These are phyloP conservation scores for Aquilaria malaccensis DNA, from an alignment of 345 rosid genomes.

Conservation along the genomic window DNA sequence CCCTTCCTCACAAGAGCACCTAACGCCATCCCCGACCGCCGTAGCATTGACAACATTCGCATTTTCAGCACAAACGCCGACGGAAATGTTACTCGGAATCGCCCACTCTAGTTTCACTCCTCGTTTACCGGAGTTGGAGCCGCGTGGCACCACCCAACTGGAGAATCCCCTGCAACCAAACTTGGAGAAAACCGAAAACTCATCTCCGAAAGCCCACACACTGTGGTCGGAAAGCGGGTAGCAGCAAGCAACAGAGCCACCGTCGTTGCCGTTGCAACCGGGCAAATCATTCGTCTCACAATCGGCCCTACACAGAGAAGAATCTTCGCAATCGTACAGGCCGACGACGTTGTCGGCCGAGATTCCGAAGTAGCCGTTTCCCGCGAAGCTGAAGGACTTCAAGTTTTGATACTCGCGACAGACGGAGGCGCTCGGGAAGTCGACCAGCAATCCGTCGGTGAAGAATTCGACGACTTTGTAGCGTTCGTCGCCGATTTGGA, in stretches of 20 bases:
- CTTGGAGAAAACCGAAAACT: constrained; percentile 56
- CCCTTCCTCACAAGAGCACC: constrained; percentile 69
- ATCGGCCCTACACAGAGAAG: constrained; percentile 60
- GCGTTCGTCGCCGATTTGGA: constrained; percentile 35
- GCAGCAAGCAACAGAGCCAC: constrained; percentile 61
- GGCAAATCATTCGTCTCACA: constrained; percentile 63
- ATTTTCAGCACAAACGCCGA: constrained; percentile 32
- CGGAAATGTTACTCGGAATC: constrained; percentile 45
- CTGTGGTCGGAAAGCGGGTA: constrained; percentile 76
- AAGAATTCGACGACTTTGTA: constrained; percentile 58
- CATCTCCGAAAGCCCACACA: constrained; percentile 52
- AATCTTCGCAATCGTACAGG: constrained; percentile 79
- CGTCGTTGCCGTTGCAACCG: constrained; percentile 42
- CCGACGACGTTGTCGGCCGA: constrained; percentile 68
- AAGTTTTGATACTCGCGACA: constrained; percentile 67
- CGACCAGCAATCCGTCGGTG: constrained; percentile 63
- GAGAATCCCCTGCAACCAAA: constrained; percentile 82
- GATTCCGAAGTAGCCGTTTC: constrained; percentile 40
- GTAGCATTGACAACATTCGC: constrained; percentile 58
- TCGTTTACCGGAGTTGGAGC: constrained; percentile 44
- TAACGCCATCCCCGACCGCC: constrained; percentile 39
- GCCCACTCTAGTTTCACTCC: constrained; percentile 92
- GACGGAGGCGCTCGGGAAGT: constrained; percentile 48
- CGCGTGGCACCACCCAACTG: constrained; percentile 61
- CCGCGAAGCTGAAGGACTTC: constrained; percentile 43